Conservation (phyloP, 2,329 filamentous ascomycete species). For the Aaosphaeria pasadenensis region DNA sequence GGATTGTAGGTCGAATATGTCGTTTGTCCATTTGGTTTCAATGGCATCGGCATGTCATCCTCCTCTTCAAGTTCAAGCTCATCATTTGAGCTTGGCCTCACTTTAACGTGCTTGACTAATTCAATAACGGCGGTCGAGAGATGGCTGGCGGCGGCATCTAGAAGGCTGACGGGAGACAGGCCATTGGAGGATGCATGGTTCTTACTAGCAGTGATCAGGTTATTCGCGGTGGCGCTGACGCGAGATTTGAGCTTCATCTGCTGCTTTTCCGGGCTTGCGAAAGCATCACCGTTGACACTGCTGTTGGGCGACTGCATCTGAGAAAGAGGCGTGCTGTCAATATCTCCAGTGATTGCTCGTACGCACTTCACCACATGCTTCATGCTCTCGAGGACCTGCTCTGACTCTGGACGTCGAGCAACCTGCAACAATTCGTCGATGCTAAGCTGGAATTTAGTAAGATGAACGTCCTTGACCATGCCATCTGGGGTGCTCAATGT, state of each 20-base stretch:
- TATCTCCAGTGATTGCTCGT: constrained; percentile 78
- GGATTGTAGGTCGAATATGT: constrained; percentile 15
- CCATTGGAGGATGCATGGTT: constrained; percentile 82
- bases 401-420: constrained; percentile 70
- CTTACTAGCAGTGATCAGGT: constrained; percentile 89
- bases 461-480: constrained; percentile 82
- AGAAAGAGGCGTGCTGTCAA: constrained; percentile 55
- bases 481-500: constrained; percentile 70
- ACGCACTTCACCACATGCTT: constrained; percentile 81
- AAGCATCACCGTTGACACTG: constrained; percentile 32
- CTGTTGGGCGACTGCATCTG: constrained; percentile 34
- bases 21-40: constrained; percentile 18
- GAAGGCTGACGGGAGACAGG: constrained; percentile 84
- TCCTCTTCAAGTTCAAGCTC: constrained; percentile 80
- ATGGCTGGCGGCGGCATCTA: constrained; percentile 92
- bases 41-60: constrained; percentile 34
- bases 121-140: constrained; percentile 83
- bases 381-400: constrained; percentile 78
- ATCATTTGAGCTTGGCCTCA: constrained; percentile 69
- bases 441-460: constrained; percentile 92
- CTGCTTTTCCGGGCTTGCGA: constrained; percentile 43
- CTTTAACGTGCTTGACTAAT: constrained; percentile 78
- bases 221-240: constrained; percentile 92
- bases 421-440: constrained; percentile 85
- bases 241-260: constrained; percentile 72